Percentiles rank a stretch among this genome's conserved stretches.
Evolutionary conservation across 768 basidiomycete species (phyloP).

Genomic region (Exidia glandulosa): DNA sequence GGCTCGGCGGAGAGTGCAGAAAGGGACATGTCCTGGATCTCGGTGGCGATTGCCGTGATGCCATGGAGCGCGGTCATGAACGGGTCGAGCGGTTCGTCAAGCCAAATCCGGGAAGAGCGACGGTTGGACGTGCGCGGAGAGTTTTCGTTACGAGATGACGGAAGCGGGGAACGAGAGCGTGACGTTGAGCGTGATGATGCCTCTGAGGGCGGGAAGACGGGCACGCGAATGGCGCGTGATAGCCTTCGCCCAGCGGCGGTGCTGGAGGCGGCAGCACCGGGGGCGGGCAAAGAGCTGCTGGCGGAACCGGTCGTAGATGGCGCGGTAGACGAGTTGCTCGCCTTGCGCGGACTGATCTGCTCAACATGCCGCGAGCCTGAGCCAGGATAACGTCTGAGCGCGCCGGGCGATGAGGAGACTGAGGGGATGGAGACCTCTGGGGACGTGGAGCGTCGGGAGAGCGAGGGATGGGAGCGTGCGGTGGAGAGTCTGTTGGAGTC

Average conservation of each 20-base stretch:
- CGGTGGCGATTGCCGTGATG: constrained; percentile 86
- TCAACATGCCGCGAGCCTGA: constrained; percentile 4
- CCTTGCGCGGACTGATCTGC: constrained; percentile 45
- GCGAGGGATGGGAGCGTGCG: neutral
- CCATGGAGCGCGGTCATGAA: constrained; percentile 87
- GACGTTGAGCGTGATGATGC: constrained; percentile 91
- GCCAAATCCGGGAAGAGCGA: constrained; percentile 69
- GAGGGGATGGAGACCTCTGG: constrained; percentile 1
- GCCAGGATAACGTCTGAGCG: constrained; percentile 7
- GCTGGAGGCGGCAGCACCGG: constrained; percentile 42
- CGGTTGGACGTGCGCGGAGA: constrained; percentile 34
- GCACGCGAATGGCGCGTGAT: constrained; percentile 75
- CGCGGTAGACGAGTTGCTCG: constrained; percentile 1
- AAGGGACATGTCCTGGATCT: constrained; percentile 83
- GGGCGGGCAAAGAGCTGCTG: constrained; percentile 25
- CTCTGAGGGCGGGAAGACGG: constrained; percentile 54
- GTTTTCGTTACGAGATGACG: constrained; percentile 31
- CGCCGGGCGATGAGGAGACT: neutral
- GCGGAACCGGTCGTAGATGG: constrained; percentile 27
- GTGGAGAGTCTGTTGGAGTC: constrained; percentile 3
- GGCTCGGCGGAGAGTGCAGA: constrained; percentile 76
- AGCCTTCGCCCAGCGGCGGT: constrained; percentile 59
- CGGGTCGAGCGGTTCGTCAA: constrained; percentile 79
- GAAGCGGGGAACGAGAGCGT: constrained; percentile 86
- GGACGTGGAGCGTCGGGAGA: neutral